Evolutionary conservation across 2,329 filamentous ascomycete species (phyloP), one percentile per base, ranked within the genome.

Genomic region (Pseudocercospora eumusae): DNA sequence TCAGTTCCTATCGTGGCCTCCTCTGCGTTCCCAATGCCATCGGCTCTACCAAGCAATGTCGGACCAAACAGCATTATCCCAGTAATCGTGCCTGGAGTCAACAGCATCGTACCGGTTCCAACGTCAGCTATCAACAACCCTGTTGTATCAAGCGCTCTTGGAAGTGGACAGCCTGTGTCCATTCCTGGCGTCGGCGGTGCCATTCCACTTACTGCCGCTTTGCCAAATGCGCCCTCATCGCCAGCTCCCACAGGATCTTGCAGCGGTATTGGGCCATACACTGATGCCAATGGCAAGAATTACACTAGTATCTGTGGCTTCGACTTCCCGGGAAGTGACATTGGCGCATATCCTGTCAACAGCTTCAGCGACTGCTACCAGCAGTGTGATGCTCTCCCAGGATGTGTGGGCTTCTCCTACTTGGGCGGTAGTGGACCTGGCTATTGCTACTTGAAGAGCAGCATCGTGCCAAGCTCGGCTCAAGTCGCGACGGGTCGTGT

Each of bases 381-480:
- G 11, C 28, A 52, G 9, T 64, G 62, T 23, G 59, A 64, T 40
- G 27, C 40, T 40, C 15, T 50, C 20, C 15, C 61, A 28, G 58
- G 53, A 10, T 67, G 66, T 54, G 60, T 67, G 15, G 66, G 64
- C 8, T 67, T 61, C 28, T 47, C 64, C 9, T 67, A 61, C 52
- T 47, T 64, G 10, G 62, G 65, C 18, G 64, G 64, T 28, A 44
- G 13, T 20, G 56, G 56, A 13, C 23, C 59, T 7, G 64, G 66
- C 10, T 44, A 44, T 15, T 68, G 66, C 57, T 68, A 66, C 59
- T 50, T 68, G 33, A 68, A 68, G 62, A 62, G 52, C 33, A 47
- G n/a, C 25, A 40, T 61, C 45, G 18, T 15, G 21, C 20, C 23
- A 40, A 27, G 28, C 21, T 20, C 21, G 20, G 23, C 18, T 27